These are phyloP conservation scores for Cyphellophora europaea DNA, from an alignment of 2,329 filamentous ascomycete genomes.

Conservation along the genomic window DNA sequence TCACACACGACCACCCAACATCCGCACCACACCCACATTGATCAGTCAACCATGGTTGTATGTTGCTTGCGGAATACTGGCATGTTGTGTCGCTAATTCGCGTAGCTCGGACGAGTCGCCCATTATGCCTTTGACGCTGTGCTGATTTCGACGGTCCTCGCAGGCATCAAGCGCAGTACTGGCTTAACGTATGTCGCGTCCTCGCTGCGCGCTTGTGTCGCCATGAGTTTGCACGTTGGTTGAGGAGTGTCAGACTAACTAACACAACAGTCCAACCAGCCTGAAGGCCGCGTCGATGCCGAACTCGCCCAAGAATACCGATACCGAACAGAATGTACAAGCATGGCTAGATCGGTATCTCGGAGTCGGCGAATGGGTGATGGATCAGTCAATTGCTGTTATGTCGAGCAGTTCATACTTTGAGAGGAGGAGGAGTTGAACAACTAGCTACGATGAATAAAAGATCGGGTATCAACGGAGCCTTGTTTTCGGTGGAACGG, in stretches of 20 bases:
- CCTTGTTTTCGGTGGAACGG: no score
- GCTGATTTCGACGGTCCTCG: slow-evolving; percentile 87
- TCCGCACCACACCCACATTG: no score
- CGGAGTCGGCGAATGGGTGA: slow-evolving; percentile 90
- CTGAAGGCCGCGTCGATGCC: slow-evolving; percentile 75
- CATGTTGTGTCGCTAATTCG: no score
- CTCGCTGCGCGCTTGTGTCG: no score
- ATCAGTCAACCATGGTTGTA: no score
- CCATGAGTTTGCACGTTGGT: no score
- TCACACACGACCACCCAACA: no score
- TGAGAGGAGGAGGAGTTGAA: slow-evolving; percentile 78
- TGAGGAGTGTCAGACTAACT: slow-evolving; percentile 28
- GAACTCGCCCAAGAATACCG: not conserved
- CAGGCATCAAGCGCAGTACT: slow-evolving; percentile 93
- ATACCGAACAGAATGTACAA: slow-evolving; percentile 53
- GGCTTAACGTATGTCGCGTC: slow-evolving; percentile 77
- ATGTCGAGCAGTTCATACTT: slow-evolving; percentile 85
- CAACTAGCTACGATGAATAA: slow-evolving; percentile 51
- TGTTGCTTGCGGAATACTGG: no score
- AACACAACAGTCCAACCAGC: slow-evolving; percentile 44
- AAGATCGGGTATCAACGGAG: no score
- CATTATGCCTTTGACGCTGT: slow-evolving; percentile 97
- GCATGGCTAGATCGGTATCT: slow-evolving; percentile 92
- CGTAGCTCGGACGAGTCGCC: slow-evolving; percentile 86
- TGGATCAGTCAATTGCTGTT: slow-evolving; percentile 93